Conservation (phyloP, 805 yeast species). For the Lipomyces sp. region DNA sequence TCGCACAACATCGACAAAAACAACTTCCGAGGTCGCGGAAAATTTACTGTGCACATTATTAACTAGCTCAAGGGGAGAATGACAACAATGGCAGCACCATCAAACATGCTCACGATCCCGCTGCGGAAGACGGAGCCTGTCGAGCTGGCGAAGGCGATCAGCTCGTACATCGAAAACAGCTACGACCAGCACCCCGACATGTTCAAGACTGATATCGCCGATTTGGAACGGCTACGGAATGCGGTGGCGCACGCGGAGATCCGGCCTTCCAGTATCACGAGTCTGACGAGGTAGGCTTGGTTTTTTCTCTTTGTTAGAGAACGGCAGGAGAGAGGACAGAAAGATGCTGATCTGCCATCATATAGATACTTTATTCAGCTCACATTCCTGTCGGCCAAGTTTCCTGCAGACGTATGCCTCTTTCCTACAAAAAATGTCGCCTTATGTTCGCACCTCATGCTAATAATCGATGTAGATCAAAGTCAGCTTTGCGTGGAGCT, state of each 20-base stretch:
- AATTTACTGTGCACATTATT: too few relatives aligned
- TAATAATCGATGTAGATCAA: constrained; percentile 16
- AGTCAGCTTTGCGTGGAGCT: constrained; percentile 68
- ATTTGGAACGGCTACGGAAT: constrained; percentile 47
- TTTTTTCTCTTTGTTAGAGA: not conserved
- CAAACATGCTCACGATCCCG: constrained; percentile 44
- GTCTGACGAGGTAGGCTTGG: constrained; percentile 9
- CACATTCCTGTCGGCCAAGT: constrained; percentile 48
- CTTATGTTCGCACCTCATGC: not conserved
- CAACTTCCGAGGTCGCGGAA: too few relatives aligned
- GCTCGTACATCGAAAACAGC: constrained; percentile 43
- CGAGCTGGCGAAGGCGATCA: constrained; percentile 38
- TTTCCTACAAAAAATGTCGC: not conserved
- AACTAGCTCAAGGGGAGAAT: too few relatives aligned
- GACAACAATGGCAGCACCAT: too few relatives aligned
- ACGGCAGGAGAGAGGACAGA: too few relatives aligned
- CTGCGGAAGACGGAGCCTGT: constrained; percentile 40
- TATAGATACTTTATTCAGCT: constrained; percentile 50
- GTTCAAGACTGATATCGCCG: constrained; percentile 38
- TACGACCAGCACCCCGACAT: constrained; percentile 40
- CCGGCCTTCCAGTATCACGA: constrained; percentile 39
- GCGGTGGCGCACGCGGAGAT: constrained; percentile 41
- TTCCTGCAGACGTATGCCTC: constrained; percentile 53
- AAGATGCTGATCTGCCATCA: too few relatives aligned
- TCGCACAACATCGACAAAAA: too few relatives aligned